These are phyloP conservation scores for Castanea sativa DNA, from an alignment of 306 rosid species.

Conservation along the genomic window DNA sequence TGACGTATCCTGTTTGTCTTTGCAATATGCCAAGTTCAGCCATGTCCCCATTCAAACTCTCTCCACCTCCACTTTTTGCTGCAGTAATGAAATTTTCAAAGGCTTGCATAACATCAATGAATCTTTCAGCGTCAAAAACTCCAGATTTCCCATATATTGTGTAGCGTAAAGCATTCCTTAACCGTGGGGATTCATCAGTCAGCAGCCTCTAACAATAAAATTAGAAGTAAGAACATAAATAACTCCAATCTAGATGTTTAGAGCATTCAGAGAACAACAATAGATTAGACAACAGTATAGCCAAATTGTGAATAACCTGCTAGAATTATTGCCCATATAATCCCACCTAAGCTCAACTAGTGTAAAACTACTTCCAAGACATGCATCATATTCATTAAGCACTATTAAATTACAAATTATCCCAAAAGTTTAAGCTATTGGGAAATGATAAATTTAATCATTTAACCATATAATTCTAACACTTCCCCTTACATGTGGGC, in stretches of 20 bases:
- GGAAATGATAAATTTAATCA: too few species aligned
- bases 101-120: slow-evolving; percentile 99
- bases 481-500: too few species aligned
- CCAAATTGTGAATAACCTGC: not conserved
- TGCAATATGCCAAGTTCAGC: slow-evolving; percentile 78
- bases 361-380: not conserved
- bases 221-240: slow-evolving; percentile 13
- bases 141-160: slow-evolving; percentile 97
- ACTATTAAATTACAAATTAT: too few species aligned
- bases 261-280: slow-evolving; percentile 5
- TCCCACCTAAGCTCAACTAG: not conserved
- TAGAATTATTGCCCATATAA: not conserved
- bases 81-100: slow-evolving; percentile 94
- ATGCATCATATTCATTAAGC: not conserved
- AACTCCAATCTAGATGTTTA: slow-evolving; percentile 23
- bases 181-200: slow-evolving; percentile 96
- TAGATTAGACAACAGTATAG: not conserved
- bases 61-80: slow-evolving; percentile 99
- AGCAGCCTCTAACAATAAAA: slow-evolving; percentile 74
- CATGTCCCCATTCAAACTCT: slow-evolving; percentile 74
- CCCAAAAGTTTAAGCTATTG: too few species aligned
- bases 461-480: too few species aligned
- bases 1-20: slow-evolving; percentile 39
- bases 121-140: slow-evolving; percentile 92
- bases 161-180: slow-evolving; percentile 82